Percentiles rank a stretch among this genome's conserved stretches.
phyloP scores from a whole-genome alignment of 768 basidiomycete genomes.

The Mycena latifolia region DNA sequence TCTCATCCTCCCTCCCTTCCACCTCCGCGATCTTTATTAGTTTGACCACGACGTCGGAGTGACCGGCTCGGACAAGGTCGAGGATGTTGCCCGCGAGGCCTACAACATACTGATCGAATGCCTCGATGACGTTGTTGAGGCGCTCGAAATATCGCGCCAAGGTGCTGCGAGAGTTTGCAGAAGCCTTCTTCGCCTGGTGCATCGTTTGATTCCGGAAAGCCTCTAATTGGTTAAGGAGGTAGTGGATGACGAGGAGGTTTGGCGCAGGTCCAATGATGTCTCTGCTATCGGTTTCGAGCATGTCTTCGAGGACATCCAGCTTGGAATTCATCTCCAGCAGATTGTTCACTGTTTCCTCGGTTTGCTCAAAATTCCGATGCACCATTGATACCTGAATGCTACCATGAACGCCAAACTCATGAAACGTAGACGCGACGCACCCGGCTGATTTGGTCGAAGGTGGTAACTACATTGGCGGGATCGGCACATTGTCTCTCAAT shows the following conservation, averaged over 20 bases:
- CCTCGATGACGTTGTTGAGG: constrained; percentile 80
- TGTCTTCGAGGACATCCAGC: constrained; percentile 80
- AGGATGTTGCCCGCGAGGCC: constrained; percentile 84
- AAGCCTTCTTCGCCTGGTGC: constrained; percentile 91
- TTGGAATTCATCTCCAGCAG: constrained; percentile 92
- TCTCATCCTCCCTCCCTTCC: constrained; percentile 95
- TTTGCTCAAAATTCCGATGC: constrained; percentile 94
- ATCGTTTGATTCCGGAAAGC: constrained; percentile 94
- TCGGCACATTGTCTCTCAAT: constrained; percentile 84
- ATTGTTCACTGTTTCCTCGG: constrained; percentile 95
- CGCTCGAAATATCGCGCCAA: constrained; percentile 87
- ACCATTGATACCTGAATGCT: constrained; percentile 87
- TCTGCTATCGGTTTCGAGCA: constrained; percentile 80
- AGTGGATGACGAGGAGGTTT: constrained; percentile 92
- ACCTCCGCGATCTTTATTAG: constrained; percentile 94
- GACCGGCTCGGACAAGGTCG: constrained; percentile 80
- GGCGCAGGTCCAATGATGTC: constrained; percentile 90
- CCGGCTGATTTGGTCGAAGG: constrained; percentile 96
- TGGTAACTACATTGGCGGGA: constrained; percentile 81
- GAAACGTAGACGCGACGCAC: constrained; percentile 58
- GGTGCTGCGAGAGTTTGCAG: constrained; percentile 73
- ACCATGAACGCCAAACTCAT: not conserved
- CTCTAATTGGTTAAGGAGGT: constrained; percentile 92
- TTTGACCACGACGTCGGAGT: constrained; percentile 90
- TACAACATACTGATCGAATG: constrained; percentile 89